Base-by-base conservation (phyloP, 768 basidiomycete species). In the Phlebiopsis flavidoalba region DNA sequence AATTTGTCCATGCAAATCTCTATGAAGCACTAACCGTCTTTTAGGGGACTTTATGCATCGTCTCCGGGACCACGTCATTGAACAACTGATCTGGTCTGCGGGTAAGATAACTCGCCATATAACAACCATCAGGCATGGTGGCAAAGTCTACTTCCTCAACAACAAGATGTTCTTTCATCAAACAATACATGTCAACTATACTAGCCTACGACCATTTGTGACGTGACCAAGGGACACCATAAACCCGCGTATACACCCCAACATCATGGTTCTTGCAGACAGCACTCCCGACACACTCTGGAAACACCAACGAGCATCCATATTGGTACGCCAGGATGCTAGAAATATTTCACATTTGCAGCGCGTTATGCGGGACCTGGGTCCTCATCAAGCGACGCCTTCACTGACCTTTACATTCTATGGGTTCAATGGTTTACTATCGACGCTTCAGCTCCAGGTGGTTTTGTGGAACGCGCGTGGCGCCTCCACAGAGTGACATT, bases 151-250 rank as follows among this genome's bases (percentile, higher is more conserved):
- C 3, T 62, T 71, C 45, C 60, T 49, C 3, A 52, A 62, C 51
- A 70, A 71, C 66, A 63, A 24, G 51, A 66, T 76, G 26, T 78
- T 67, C 52, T 21, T 5, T 5, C 74, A 76, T 65, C 68, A 70
- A 47, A 64, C 66, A 3, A 22, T 77, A 3, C 70, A 69, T 0
- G 51, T 79, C 53, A 75, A 77, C 62, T 78, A 76, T 62, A 79
- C 78, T n/a, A 0, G 76, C 75, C 0, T 81, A 80, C 64, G 75
- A 81, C 64, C 36, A n/a, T n/a, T n/a, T 77, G 15, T 71, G 74
- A 15, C 67, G 75, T 0, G 67, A 63, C 2, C 77, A 80, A n/a
- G n/a, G 59, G 80, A 83, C 60, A 60, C 70, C 0, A 65, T 82
- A 57, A 79, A 80, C 49, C 72, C 75, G 10, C 49, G 64, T 0